Evolutionary conservation across 805 yeast genomes (phyloP).

Genomic region (Candida bentonensis): DNA sequence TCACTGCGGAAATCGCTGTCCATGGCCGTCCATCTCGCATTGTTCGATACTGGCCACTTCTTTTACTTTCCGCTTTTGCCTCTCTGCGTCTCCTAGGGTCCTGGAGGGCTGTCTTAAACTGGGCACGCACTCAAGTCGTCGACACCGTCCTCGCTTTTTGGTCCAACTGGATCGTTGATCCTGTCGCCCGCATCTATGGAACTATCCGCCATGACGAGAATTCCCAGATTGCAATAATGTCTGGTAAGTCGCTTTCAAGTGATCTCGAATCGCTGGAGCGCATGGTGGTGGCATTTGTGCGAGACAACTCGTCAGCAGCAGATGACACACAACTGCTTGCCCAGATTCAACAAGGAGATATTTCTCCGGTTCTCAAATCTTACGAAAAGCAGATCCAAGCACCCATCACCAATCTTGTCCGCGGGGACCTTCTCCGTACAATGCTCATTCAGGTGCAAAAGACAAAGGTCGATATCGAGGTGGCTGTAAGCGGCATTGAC

Average conservation of each 20-base stretch:
- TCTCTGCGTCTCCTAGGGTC: slow-evolving; percentile 28
- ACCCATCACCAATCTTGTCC: slow-evolving; percentile 50
- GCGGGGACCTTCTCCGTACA: slow-evolving; percentile 64
- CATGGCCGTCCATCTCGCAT: slow-evolving; percentile 10
- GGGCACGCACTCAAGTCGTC: slow-evolving; percentile 44
- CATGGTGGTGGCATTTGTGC: slow-evolving; percentile 67
- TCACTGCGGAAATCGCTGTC: background rate
- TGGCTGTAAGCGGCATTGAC: slow-evolving; percentile 85
- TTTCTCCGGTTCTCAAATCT: slow-evolving; percentile 62
- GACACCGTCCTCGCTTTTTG: slow-evolving; percentile 58
- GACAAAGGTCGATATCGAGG: slow-evolving; percentile 86
- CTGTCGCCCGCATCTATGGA: slow-evolving; percentile 53
- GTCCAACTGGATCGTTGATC: slow-evolving; percentile 73
- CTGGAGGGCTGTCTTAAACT: slow-evolving; percentile 37
- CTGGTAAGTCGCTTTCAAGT: slow-evolving; percentile 62
- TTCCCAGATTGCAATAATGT: slow-evolving; percentile 59
- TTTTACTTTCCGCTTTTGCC: slow-evolving; percentile 25
- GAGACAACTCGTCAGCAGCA: slow-evolving; percentile 19
- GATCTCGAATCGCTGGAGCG: slow-evolving; percentile 72
- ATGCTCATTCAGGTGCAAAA: slow-evolving; percentile 87
- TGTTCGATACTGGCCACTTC: slow-evolving; percentile 55
- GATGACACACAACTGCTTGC: slow-evolving; percentile 9
- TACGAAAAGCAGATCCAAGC: slow-evolving; percentile 63
- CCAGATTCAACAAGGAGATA: slow-evolving; percentile 51
- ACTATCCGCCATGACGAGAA: slow-evolving; percentile 77